Conservation (phyloP, 305 asterid genomes). For the Solanum hybrid region DNA sequence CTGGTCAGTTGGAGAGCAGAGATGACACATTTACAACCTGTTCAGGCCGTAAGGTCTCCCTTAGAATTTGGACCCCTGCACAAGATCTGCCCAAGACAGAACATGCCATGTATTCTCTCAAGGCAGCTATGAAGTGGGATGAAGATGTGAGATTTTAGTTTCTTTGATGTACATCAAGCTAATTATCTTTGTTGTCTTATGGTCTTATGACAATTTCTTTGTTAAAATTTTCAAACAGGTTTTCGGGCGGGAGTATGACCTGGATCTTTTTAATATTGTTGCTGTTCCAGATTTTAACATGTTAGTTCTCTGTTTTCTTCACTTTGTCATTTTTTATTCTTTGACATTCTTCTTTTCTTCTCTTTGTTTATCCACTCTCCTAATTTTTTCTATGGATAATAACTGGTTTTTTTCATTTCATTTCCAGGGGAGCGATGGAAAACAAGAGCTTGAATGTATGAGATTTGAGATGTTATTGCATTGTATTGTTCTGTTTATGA, state of each 20-base stretch:
- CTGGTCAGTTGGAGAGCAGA: constrained; percentile 79
- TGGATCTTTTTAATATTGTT: constrained; percentile 82
- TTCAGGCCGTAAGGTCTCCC: constrained; percentile 64
- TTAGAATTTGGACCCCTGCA: constrained; percentile 82
- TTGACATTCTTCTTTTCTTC: not conserved
- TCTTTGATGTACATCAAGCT: constrained; percentile 8
- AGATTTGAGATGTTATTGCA: not conserved
- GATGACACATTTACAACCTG: constrained; percentile 68
- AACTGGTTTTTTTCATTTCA: not conserved
- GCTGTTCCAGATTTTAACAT: constrained; percentile 89
- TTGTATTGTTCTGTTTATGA: not conserved
- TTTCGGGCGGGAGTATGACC: constrained; percentile 85
- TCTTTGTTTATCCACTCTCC: not conserved
- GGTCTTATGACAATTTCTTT: not conserved
- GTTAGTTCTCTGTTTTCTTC: constrained; percentile 29
- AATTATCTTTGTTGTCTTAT: not conserved
- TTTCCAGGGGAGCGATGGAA: constrained; percentile 95
- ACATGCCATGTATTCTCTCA: constrained; percentile 89
- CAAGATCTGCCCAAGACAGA: constrained; percentile 75
- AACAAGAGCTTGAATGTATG: constrained; percentile 89
- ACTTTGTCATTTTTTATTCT: not conserved
- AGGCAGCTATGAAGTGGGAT: constrained; percentile 96
- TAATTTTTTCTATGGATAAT: not conserved
- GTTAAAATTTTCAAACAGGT: constrained; percentile 32
- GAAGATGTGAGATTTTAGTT: constrained; percentile 55